Base-by-base conservation (phyloP, 257 asterid species). In the Rubia yunnanensis region DNA sequence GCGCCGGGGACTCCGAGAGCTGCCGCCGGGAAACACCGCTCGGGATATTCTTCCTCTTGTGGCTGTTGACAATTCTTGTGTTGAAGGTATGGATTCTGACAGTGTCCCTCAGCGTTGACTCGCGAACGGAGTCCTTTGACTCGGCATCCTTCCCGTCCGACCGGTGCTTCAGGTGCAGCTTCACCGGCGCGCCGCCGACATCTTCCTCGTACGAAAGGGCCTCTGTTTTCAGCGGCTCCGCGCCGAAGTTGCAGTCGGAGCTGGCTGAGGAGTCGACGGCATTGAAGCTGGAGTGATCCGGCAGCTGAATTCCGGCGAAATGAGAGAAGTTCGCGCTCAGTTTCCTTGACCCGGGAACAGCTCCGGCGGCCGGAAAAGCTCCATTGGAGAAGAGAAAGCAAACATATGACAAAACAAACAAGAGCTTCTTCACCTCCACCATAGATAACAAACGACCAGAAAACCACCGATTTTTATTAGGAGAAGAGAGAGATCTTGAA, bases 81-180 rank as follows among this genome's bases (percentile, higher is more conserved):
- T 84, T 82, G 22, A 88, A 63, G 6, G 89, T 83, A 50, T 91
- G 96, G 60, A 91, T 86, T 79, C 98, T 77, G 14, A 78, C 65
- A 30, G 80, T 72, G 55, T 92, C 98, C 72, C 84, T 83, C 7
- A 82, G 78, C 7, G 86, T 78, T 7, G 95, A 91, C 74, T 80
- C 84, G 38, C 56, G 70, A 8, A 85, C 82, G 1, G 72, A 72
- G 49, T 87, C 82, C 46, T 72, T 72, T 1, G 80, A 82, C 72
- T 70, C 73, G 17, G 39, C 23, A 30, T 59, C 35, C 48, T 65
- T 46, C 50, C 82, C 81, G 28, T 56, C 64, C 15, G 86, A 78
- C 63, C 83, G 62, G 79, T 78, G 98, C 73, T 84, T 85, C 36
- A 88, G 66, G 24, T 87, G 81, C 26, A 91, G 84, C 53, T 84